Evolutionary conservation across 148 eudicot genomes (phyloP), one percentile per base, ranked within the genome.

Genomic region (Pouteria glomerata): DNA sequence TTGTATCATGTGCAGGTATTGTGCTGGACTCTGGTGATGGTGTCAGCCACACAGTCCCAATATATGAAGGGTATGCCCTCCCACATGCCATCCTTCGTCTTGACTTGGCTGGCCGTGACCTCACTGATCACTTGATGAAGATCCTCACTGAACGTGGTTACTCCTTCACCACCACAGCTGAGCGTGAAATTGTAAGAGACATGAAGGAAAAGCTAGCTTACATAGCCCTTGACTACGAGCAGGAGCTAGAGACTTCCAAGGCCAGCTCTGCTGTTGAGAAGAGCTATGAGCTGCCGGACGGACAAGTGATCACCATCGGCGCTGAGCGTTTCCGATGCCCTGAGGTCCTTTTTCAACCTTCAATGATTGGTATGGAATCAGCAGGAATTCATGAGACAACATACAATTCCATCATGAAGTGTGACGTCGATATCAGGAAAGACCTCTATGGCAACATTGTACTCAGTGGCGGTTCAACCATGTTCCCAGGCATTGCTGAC

Each of bases 11-110:
- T 50, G 60, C 67, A 91, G 97, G 97, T 81, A 89, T 91, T 62
- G 97, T 91, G 83, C 73, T 90, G 79, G 96, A 90, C 76, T 90
- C 91, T 56, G 89, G 96, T 57, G 97, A 91, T 81, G 97, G 93
- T 88, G 97, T 88, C 60, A 88, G 93, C 77, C 97, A 90, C 76
- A 90, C 91, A 14, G 91, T 88, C 74, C 97, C 91, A 70, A 86
- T 91, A 56, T 91, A 88, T 11, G 93, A 88, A 78, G 89, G 97
- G 23, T 88, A 88, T 24, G 90, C 97, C 53, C 89, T 88, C 63
- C 91, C 91, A 42, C 93, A 91, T 69, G 94, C 94, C 52, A 89
- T 89, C 88, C 92, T 87, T 57, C 87, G 92, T 75, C 90, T 91
- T 12, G 92, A 91, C 76, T 80, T 91, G 79, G 94, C 92, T n/a